A percentile compares a stretch with the other conserved stretches of the same genome.
Conservation (phyloP, 163 green algal species). For the Scenedesmus sp. region DNA sequence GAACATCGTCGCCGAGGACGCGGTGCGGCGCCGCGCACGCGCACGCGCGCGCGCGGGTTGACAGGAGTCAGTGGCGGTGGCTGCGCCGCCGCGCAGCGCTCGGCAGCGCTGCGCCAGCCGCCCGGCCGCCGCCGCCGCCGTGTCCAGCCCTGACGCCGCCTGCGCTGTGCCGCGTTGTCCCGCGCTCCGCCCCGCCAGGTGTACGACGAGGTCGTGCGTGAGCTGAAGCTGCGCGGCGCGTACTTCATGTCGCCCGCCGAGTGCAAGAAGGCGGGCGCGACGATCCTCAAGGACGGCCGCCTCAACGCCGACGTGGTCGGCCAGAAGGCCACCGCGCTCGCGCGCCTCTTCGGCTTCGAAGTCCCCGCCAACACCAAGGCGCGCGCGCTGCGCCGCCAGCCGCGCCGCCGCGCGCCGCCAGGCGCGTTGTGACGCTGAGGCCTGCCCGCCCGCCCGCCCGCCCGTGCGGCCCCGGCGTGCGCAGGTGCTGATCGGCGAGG, state of each 20-base stretch:
- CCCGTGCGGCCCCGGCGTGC: slow-evolving; percentile 47
- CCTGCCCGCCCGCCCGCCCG: too few species aligned
- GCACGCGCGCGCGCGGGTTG: neutral
- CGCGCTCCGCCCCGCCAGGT: slow-evolving; percentile 20
- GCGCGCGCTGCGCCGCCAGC: too few species aligned
- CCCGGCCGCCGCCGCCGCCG: neutral
- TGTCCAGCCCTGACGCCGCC: neutral
- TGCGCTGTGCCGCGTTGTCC: too few species aligned
- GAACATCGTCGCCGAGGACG: slow-evolving; percentile 66
- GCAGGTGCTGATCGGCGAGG: slow-evolving; percentile 75
- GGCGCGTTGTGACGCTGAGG: neutral
- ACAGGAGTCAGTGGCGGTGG: too few species aligned
- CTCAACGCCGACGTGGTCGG: slow-evolving; percentile 78
- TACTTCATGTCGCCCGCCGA: slow-evolving; percentile 74
- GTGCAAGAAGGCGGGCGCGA: slow-evolving; percentile 58
- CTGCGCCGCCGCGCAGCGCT: too few species aligned
- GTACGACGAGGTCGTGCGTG: slow-evolving; percentile 54
- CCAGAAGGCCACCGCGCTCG: slow-evolving; percentile 68
- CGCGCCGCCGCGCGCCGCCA: too few species aligned
- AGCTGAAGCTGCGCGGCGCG: slow-evolving; percentile 63
- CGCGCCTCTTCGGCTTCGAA: slow-evolving; percentile 69
- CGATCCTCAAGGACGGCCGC: slow-evolving; percentile 63
- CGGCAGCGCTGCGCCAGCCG: too few species aligned
- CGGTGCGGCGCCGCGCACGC: slow-evolving; percentile 10
- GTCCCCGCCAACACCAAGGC: slow-evolving; percentile 35